phyloP scores from a whole-genome alignment of 345 rosid genomes.

The Eucalyptus pauciflora region DNA sequence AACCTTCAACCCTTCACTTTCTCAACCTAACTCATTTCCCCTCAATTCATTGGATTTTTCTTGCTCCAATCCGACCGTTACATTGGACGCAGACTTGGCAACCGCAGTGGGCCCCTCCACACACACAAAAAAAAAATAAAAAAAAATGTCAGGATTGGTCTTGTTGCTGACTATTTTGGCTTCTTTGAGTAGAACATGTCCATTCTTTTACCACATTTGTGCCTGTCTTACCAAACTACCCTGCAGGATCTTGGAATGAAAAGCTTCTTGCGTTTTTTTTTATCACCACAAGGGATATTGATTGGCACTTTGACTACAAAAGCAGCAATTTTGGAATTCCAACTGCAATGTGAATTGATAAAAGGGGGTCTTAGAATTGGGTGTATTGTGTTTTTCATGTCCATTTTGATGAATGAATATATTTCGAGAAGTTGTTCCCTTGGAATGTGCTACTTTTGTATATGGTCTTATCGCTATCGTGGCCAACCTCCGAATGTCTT shows the following conservation, averaged over 20 bases:
- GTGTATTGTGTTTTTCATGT: neutral
- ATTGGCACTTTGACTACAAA: neutral
- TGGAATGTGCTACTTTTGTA: neutral
- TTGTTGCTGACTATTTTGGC: neutral
- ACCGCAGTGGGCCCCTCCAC: slow-evolving; percentile 12
- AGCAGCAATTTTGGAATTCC: neutral
- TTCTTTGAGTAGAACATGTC: neutral
- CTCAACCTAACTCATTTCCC: slow-evolving; percentile 23
- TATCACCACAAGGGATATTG: neutral
- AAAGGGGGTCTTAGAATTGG: neutral
- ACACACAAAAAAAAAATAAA: neutral
- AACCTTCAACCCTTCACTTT: slow-evolving; percentile 12
- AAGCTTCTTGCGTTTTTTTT: neutral
- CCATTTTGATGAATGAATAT: neutral
- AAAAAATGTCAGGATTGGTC: neutral
- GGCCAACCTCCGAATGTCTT: neutral
- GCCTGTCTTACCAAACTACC: neutral
- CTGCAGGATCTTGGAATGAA: neutral
- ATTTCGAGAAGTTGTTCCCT: neutral
- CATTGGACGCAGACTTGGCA: slow-evolving; percentile 27
- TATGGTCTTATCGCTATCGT: neutral
- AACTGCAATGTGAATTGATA: neutral
- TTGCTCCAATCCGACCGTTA: slow-evolving; percentile 30
- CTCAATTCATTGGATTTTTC: slow-evolving; percentile 20
- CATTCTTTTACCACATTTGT: neutral